Evolutionary conservation across 2,329 filamentous ascomycete genomes (phyloP), one percentile per base, ranked within the genome.

Genomic region (Didymella pinodella): DNA sequence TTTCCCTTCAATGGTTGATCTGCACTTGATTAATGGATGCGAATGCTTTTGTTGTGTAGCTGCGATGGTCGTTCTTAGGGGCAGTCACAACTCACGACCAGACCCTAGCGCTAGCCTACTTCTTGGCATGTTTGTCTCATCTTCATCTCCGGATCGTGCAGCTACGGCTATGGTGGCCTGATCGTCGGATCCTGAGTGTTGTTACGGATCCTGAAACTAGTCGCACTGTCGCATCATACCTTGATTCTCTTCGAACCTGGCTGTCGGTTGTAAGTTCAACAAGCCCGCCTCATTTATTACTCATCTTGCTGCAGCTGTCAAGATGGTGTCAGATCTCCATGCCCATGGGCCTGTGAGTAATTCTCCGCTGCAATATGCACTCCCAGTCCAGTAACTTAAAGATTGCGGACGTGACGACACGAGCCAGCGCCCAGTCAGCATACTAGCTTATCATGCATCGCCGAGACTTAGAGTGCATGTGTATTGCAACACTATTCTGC

Each of bases 281-380:
- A 4, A 40, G n/a, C 7, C 36, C 36, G 18, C 36, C 8, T 40
- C 36, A 7, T 16, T 31, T 14, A 6, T 22, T 11, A n/a, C 22
- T 28, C 14, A 8, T 11, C 10, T 32, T 41, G 47, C 41, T 56
- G 54, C 54, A 50, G n/a, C 47, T 46, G 32, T 46, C 47, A 47
- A 50, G 38, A 7, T 40, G 14, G 16, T 41, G 22, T 16, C 16
- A 18, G 20, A 4, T 22, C 36, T 32, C 32, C n/a, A n/a, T 7
- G 32, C 26, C 47, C n/a, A 43, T 20, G 38, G 47, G 32, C 26
- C 11, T 28, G 32, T 26, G n/a, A 34, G 22, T 32, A 40, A 3
- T 22, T 25, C 20, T 38, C 40, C 28, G 25, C 12, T 22, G 16
- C 10, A 4, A 45, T 31, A 40, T 31, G n/a, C 7, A 41, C 18